Base-by-base conservation (phyloP, 352 stramenopile species). In the Pythium monospermum region DNA sequence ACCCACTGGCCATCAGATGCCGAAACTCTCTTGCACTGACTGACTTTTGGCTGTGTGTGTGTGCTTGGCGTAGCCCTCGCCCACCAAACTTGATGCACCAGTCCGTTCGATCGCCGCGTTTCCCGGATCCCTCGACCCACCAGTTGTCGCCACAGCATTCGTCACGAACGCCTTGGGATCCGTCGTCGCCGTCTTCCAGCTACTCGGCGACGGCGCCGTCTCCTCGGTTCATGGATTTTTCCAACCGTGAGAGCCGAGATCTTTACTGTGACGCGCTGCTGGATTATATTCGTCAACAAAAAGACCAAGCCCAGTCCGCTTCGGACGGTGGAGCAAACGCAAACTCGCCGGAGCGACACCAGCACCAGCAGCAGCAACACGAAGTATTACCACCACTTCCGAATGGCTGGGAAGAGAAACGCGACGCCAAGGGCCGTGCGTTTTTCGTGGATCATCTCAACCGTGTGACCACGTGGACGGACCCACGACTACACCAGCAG, bases 371-470 rank as follows among this genome's bases (percentile, higher is more conserved):
- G 0, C 21, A 49, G 16, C 35, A 33, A n/a, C 13, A 38, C 31
- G 25, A 23, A 18, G 31, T n/a, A 10, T 7, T 28, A 28, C 59
- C 52, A 31, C 56, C 64, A n/a, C 50, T 91, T 22, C 81, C 81
- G 2, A 49, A 73, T 0, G 81, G 81, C 0, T 91, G 81, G 81
- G 78, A 88, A 26, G 69, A 85, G 50, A 87, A 86, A 49, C 64
- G 35, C 4, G 81, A 91, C 21, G 53, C 60, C 21, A 88, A 91
- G 46, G 81, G 78, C 23, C 66, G 81, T 35, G 51, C 64, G 11
- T 90, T 87, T 54, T 91, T 72, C 53, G 71, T 91, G 45, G 81
- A 88, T 48, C 81, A 91, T 59, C 75, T 85, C 57, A 85, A 83
- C 47, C 71, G 76, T 21, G 49, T 75, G 42, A 91, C 78, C 3